Conservation (phyloP, 306 rosid genomes). For the Casuarina cunninghamiana region DNA sequence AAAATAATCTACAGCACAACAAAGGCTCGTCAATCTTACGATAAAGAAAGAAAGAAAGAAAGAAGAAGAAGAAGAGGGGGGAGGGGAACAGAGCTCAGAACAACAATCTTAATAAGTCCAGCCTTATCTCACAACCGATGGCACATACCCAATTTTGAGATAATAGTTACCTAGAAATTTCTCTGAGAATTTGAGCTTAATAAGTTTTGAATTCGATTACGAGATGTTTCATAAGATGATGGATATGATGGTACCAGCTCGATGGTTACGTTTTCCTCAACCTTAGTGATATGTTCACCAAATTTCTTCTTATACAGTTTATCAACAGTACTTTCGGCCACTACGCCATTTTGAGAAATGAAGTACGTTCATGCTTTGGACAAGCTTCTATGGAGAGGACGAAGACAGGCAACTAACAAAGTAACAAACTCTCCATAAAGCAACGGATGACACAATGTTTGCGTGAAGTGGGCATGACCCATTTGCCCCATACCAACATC, state of each 20-base stretch:
- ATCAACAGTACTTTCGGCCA: background rate
- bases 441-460: constrained; percentile 18
- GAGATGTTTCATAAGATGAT: background rate
- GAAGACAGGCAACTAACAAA: constrained; percentile 12
- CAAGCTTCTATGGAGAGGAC: background rate
- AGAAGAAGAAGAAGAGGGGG: too few species aligned
- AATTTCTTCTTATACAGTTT: background rate
- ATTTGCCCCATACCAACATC: constrained; percentile 25
- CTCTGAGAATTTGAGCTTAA: background rate
- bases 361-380: background rate
- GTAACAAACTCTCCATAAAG: background rate
- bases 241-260: background rate
- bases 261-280: background rate
- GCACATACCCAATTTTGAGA: too few species aligned
- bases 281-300: background rate
- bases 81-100: too few species aligned
- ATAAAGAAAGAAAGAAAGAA: too few species aligned
- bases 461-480: constrained; percentile 4
- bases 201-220: background rate
- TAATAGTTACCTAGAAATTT: background rate
- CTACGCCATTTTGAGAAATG: background rate
- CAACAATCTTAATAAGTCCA: too few species aligned
- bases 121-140: too few species aligned
- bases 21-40: too few species aligned
- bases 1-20: too few species aligned